Evolutionary conservation across 495 filamentous ascomycete species (phyloP).

Genomic region (Penicillium lividum): DNA sequence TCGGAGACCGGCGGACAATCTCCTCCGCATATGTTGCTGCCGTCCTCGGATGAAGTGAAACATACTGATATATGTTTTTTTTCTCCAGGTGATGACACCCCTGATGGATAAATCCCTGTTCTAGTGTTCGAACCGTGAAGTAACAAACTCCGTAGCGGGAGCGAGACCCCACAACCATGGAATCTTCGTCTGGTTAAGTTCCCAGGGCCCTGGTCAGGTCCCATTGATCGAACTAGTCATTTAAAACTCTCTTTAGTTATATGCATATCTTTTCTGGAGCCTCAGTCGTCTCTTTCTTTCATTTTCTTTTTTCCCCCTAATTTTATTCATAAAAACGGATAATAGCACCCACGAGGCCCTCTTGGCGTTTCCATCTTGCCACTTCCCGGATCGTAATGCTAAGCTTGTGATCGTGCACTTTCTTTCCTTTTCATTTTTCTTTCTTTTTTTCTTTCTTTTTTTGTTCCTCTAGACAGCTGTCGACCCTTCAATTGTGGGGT

Average conservation of each 20-base stretch:
- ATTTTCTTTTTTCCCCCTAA: background rate
- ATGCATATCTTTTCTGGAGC: conserved; percentile 1
- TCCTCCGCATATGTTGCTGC: background rate
- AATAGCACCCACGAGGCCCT: conserved; percentile 7
- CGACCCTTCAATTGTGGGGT: background rate
- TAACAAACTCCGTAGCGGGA: background rate
- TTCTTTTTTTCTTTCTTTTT: conserved; percentile 3
- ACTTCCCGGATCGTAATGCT: conserved; percentile 17
- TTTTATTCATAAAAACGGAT: background rate
- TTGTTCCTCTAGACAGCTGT: conserved; percentile 2
- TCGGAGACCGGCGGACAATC: background rate
- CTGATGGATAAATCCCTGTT: background rate
- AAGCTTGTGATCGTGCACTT: conserved; percentile 8
- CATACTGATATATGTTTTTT: background rate
- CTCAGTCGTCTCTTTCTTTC: background rate
- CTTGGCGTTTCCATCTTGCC: conserved; percentile 17
- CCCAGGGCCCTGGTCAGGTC: background rate
- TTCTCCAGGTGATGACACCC: background rate
- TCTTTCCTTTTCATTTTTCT: conserved; percentile 7
- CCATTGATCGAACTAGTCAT: background rate
- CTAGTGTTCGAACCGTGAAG: background rate
- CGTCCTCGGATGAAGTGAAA: background rate
- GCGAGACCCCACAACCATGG: background rate
- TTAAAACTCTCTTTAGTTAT: background rate
- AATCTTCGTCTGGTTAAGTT: background rate